Conservation (phyloP, 2,329 filamentous ascomycete species). For the Cyphellophora europaea region DNA sequence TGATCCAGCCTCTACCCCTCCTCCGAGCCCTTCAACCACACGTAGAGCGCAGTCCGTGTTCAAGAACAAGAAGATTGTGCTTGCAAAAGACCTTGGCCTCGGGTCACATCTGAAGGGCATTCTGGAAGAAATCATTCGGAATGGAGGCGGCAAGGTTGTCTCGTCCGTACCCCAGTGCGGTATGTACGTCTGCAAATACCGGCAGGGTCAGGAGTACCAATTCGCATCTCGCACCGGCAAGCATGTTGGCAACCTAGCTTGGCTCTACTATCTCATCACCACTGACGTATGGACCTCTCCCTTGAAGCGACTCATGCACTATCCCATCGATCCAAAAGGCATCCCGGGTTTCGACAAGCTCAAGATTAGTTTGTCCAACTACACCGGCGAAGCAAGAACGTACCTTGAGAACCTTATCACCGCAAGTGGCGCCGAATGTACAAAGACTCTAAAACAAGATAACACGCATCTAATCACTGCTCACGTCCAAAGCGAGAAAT, state of each 20-base stretch:
- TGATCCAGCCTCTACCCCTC: constrained; percentile 17
- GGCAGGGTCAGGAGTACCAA: constrained; percentile 70
- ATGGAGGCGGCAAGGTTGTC: constrained; percentile 63
- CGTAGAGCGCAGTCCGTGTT: constrained; percentile 60
- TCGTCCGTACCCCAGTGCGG: constrained; percentile 59
- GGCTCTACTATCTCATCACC: constrained; percentile 88
- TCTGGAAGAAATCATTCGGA: constrained; percentile 59
- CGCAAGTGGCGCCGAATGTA: constrained; percentile 78
- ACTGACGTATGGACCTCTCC: constrained; percentile 84
- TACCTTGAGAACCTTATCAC: constrained; percentile 88
- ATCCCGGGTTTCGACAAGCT: constrained; percentile 69
- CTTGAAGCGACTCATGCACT: constrained; percentile 73
- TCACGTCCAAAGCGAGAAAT: constrained; percentile 84
- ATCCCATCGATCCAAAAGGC: constrained; percentile 68
- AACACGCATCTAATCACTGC: constrained; percentile 95
- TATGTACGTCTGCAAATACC: constrained; percentile 79
- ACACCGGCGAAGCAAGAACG: constrained; percentile 83
- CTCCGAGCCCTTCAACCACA: constrained; percentile 23
- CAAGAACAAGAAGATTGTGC: constrained; percentile 63
- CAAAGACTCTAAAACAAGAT: constrained; percentile 87
- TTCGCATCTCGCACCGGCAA: constrained; percentile 67
- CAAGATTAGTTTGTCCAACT: constrained; percentile 88
- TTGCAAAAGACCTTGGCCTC: constrained; percentile 66
- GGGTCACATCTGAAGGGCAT: constrained; percentile 56
- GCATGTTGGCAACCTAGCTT: constrained; percentile 83